Percentiles rank a stretch among this genome's conserved stretches.
phyloP scores from a whole-genome alignment of 768 basidiomycete species.

The Trichaptum fuscoviolaceum region DNA sequence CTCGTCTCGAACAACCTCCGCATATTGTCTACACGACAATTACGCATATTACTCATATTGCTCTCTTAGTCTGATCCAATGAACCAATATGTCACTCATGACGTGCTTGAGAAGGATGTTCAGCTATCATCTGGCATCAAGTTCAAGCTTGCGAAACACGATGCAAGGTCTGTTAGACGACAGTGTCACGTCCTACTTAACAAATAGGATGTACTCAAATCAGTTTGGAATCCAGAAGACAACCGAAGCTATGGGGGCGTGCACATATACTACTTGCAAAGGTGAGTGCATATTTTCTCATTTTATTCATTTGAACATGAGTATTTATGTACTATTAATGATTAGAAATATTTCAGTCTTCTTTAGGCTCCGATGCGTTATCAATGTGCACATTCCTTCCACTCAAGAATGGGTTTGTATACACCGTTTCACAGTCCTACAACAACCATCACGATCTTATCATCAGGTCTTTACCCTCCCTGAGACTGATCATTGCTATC shows the following conservation, averaged over 20 bases:
- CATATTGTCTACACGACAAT: too few species aligned
- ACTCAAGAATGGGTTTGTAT: slow-evolving; percentile 28
- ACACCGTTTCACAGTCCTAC: slow-evolving; percentile 28
- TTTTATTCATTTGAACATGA: too few species aligned
- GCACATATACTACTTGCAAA: not conserved
- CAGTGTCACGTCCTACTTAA: too few species aligned
- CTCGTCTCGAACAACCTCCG: too few species aligned
- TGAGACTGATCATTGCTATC: not conserved
- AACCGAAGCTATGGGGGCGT: too few species aligned
- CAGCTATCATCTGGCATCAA: not conserved
- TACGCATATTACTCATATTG: not conserved
- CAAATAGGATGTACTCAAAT: not conserved
- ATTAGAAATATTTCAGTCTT: slow-evolving; percentile 24
- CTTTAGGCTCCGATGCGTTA: slow-evolving; percentile 11
- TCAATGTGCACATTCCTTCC: not conserved
- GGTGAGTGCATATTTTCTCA: not conserved
- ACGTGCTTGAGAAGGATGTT: not conserved
- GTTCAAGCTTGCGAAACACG: not conserved
- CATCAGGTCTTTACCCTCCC: slow-evolving; percentile 22
- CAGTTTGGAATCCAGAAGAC: not conserved
- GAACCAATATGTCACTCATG: not conserved
- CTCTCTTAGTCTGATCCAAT: too few species aligned
- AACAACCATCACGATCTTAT: slow-evolving; percentile 33
- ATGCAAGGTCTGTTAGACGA: not conserved
- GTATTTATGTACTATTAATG: not conserved